Evolutionary conservation across 73 alveolate species (phyloP).

Genomic region (Breviolum minutum): DNA sequence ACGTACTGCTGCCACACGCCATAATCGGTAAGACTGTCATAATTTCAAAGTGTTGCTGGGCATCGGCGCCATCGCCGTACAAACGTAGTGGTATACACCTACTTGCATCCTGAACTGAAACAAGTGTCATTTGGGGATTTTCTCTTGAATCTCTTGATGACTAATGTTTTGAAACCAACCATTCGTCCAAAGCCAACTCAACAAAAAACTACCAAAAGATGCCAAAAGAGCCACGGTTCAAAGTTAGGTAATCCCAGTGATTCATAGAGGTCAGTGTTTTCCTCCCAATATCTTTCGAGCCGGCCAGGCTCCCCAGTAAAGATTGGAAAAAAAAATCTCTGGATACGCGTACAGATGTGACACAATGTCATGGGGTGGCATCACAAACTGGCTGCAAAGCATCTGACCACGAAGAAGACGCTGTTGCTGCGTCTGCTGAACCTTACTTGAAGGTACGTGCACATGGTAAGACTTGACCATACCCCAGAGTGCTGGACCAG

Average conservation of each 20-base stretch:
- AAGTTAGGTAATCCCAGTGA: neutral
- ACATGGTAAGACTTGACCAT: neutral
- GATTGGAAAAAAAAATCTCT: neutral
- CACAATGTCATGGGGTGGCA: neutral
- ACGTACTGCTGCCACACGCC: neutral
- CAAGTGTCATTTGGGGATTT: neutral
- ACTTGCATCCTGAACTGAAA: neutral
- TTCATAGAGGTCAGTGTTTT: neutral
- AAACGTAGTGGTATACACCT: neutral
- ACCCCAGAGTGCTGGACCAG: too few species aligned
- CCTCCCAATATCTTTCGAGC: neutral
- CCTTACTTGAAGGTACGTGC: neutral
- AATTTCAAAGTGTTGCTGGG: slow-evolving; percentile 8
- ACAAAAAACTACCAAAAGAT: neutral
- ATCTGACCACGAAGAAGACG: neutral
- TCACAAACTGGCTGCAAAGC: neutral
- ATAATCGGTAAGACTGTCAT: neutral
- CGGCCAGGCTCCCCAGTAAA: slow-evolving; percentile 13
- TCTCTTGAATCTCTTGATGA: neutral
- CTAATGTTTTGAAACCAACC: too few species aligned
- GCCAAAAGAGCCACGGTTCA: neutral
- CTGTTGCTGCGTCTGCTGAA: neutral
- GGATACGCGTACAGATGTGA: neutral
- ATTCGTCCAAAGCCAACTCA: neutral
- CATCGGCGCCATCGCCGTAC: neutral